phyloP scores from a whole-genome alignment of 345 rosid genomes.

The Hibiscus tridactylites region DNA sequence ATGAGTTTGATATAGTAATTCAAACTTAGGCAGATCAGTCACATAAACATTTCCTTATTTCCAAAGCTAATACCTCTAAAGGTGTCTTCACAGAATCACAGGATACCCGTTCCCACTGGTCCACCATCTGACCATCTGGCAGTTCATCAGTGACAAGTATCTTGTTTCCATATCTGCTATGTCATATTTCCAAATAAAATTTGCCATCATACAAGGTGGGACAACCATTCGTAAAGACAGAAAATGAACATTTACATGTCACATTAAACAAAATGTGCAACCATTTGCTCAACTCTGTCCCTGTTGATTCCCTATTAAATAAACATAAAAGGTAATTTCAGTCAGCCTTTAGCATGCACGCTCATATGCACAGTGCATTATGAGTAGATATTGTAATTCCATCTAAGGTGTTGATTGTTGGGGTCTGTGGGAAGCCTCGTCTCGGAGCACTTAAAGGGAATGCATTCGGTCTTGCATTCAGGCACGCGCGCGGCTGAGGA shows the following conservation, averaged over 20 bases:
- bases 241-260: neutral
- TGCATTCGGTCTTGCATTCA: too few relatives aligned
- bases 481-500: too few relatives aligned
- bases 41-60: neutral
- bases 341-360: neutral
- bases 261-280: conserved; percentile 4
- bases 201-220: conserved; percentile 13
- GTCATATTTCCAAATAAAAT: conserved; percentile 20
- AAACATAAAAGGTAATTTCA: neutral
- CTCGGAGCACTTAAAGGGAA: too few relatives aligned
- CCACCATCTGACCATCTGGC: conserved; percentile 98
- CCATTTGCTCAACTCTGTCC: conserved; percentile 78
- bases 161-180: conserved; percentile 83
- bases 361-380: neutral
- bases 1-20: conserved; percentile 6
- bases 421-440: too few relatives aligned
- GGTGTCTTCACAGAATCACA: conserved; percentile 85
- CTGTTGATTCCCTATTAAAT: conserved; percentile 74
- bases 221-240: conserved; percentile 3
- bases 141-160: conserved; percentile 98
- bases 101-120: conserved; percentile 96
- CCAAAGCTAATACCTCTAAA: conserved; percentile 49
- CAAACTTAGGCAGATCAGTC: conserved; percentile 13
- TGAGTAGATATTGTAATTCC: neutral
- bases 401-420: too few relatives aligned